These are phyloP conservation scores for Clitopilus hobsonii DNA, from an alignment of 768 basidiomycete species.

Conservation along the genomic window DNA sequence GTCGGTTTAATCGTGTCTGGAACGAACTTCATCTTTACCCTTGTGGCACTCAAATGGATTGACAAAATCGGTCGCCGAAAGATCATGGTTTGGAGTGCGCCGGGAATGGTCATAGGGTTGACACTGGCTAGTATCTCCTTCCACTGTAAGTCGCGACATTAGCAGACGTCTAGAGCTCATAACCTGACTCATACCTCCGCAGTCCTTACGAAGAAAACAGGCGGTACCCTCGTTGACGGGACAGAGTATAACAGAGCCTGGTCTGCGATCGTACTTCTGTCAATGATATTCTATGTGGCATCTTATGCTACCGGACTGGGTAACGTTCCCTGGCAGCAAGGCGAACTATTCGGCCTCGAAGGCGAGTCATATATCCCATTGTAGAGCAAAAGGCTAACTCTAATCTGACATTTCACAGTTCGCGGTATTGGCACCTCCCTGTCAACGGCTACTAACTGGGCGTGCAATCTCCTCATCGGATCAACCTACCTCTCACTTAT, in stretches of 20 bases:
- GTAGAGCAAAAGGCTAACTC: neutral
- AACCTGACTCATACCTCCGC: no score
- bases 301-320: constrained; percentile 78
- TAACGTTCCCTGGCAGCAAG: constrained; percentile 86
- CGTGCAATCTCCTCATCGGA: constrained; percentile 68
- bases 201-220: constrained; percentile 60
- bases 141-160: constrained; percentile 61
- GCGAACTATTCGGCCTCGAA: constrained; percentile 77
- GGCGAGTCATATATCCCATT: constrained; percentile 30
- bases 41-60: constrained; percentile 70
- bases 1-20: constrained; percentile 76
- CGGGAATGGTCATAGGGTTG: constrained; percentile 69
- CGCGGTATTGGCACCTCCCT: constrained; percentile 76
- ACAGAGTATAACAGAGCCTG: constrained; percentile 38
- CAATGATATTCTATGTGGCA: constrained; percentile 83
- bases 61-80: constrained; percentile 65
- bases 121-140: constrained; percentile 61
- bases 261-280: constrained; percentile 65
- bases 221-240: constrained; percentile 54
- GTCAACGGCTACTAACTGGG: constrained; percentile 76
- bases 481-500: constrained; percentile 81
- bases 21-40: constrained; percentile 76
- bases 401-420: constrained; percentile 29
- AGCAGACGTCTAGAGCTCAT: no score
- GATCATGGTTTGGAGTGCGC: constrained; percentile 68